Evolutionary conservation across 352 stramenopile species (phyloP).

Genomic region (Phytophthora boehmeriae): DNA sequence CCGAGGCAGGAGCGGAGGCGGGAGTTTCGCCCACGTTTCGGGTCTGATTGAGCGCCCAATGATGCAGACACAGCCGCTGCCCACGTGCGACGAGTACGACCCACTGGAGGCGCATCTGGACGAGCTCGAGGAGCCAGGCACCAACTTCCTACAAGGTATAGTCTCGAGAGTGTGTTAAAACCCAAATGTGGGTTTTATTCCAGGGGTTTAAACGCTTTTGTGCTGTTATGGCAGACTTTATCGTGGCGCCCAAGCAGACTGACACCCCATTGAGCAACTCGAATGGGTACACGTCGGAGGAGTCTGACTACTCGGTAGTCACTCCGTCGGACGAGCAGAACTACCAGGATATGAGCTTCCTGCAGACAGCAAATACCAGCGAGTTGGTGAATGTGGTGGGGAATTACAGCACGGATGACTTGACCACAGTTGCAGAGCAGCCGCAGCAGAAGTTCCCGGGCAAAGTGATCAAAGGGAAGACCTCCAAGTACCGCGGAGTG

Average conservation of each 20-base stretch:
- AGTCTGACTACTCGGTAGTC: slow-evolving; percentile 79
- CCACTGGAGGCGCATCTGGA: slow-evolving; percentile 73
- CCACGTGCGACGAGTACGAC: slow-evolving; percentile 68
- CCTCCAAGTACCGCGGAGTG: slow-evolving; percentile 88
- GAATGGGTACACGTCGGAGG: slow-evolving; percentile 86
- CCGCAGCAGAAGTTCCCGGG: slow-evolving; percentile 61
- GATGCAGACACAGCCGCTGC: slow-evolving; percentile 62
- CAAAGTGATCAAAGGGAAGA: slow-evolving; percentile 88
- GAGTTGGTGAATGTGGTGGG: slow-evolving; percentile 71
- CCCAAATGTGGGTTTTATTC: not conserved
- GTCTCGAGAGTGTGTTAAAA: not conserved
- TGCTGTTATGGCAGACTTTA: slow-evolving; percentile 45
- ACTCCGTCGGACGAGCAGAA: slow-evolving; percentile 76
- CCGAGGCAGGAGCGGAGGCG: not conserved
- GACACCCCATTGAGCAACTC: slow-evolving; percentile 65
- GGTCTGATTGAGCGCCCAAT: slow-evolving; percentile 10
- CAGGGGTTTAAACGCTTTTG: slow-evolving; percentile 17
- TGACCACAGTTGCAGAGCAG: slow-evolving; percentile 50
- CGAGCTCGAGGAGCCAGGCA: slow-evolving; percentile 69
- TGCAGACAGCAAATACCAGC: slow-evolving; percentile 57
- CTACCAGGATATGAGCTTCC: slow-evolving; percentile 79
- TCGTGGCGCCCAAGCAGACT: slow-evolving; percentile 35
- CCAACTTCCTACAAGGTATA: slow-evolving; percentile 76
- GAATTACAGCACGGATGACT: slow-evolving; percentile 50
- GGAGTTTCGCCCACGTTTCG: too few relatives aligned